Conservation (phyloP, 441 rosid species). For the Pelargonium fulgidum region DNA sequence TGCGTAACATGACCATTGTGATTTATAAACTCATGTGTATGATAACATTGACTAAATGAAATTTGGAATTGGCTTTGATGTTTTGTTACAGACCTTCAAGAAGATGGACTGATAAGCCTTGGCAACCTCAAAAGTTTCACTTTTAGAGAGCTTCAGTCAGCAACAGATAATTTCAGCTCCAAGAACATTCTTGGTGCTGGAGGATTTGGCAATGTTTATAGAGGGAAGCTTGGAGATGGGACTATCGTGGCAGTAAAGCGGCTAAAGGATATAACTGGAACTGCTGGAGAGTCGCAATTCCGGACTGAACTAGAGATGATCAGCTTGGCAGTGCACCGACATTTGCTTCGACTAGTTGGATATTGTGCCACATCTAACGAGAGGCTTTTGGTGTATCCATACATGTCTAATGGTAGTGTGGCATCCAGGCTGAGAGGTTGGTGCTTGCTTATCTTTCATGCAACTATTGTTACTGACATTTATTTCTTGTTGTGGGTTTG, state of each 20-base stretch:
- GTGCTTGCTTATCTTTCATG: not conserved
- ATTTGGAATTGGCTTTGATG: constrained; percentile 8
- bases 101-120: constrained; percentile 56
- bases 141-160: constrained; percentile 68
- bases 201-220: constrained; percentile 86
- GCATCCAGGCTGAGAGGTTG: constrained; percentile 83
- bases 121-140: constrained; percentile 81
- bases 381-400: constrained; percentile 81
- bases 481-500: no score
- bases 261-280: constrained; percentile 77
- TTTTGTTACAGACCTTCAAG: constrained; percentile 37
- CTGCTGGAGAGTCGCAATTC: constrained; percentile 88
- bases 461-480: not conserved
- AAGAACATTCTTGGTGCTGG: constrained; percentile 80
- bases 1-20: constrained; percentile 20
- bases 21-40: not conserved
- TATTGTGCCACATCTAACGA: constrained; percentile 72
- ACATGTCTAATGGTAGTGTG: constrained; percentile 93
- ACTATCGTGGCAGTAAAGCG: constrained; percentile 77
- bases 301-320: constrained; percentile 97
- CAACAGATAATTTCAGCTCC: constrained; percentile 73
- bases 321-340: constrained; percentile 89
- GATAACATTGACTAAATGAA: not conserved
- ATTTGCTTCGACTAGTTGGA: constrained; percentile 74
- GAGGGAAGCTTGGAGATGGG: constrained; percentile 73